Conservation (phyloP, 129 eudicot species). For the Oenanthe sinensis region DNA sequence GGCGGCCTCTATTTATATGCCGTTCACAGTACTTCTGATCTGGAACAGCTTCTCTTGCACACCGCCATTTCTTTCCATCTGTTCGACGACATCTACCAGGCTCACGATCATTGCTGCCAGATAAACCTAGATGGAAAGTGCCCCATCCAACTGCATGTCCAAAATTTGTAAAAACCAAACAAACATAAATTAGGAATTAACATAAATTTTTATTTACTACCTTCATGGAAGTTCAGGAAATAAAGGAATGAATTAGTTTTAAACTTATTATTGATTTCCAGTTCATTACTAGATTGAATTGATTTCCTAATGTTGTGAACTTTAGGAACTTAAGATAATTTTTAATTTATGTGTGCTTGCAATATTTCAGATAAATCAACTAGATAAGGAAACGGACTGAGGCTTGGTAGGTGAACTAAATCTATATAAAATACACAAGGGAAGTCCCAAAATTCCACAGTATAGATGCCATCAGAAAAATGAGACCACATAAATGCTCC, state of each 20-base stretch:
- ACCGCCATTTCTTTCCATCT: slow-evolving; percentile 99
- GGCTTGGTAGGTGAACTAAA: neutral
- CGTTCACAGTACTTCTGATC: slow-evolving; percentile 95
- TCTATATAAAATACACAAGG: neutral
- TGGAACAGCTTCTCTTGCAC: slow-evolving; percentile 91
- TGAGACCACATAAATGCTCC: neutral
- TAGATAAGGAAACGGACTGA: neutral
- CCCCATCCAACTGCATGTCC: slow-evolving; percentile 78
- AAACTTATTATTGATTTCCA: neutral
- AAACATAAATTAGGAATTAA: neutral
- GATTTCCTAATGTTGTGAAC: neutral
- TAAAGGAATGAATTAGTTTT: too few relatives aligned
- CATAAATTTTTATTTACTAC: too few relatives aligned
- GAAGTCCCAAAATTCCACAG: neutral
- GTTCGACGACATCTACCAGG: slow-evolving; percentile 97
- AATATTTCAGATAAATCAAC: neutral
- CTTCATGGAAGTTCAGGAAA: neutral
- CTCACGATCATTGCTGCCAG: slow-evolving; percentile 81
- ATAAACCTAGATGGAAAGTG: slow-evolving; percentile 73
- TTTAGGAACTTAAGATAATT: neutral
- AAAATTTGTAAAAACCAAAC: neutral
- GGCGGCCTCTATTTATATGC: slow-evolving; percentile 92
- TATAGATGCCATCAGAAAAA: neutral
- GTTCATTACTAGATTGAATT: neutral
- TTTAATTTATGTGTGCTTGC: neutral